A percentile compares a stretch with the other conserved stretches of the same genome.
Conservation (phyloP, 2,329 filamentous ascomycete genomes). For the Neofusicoccum ribis region DNA sequence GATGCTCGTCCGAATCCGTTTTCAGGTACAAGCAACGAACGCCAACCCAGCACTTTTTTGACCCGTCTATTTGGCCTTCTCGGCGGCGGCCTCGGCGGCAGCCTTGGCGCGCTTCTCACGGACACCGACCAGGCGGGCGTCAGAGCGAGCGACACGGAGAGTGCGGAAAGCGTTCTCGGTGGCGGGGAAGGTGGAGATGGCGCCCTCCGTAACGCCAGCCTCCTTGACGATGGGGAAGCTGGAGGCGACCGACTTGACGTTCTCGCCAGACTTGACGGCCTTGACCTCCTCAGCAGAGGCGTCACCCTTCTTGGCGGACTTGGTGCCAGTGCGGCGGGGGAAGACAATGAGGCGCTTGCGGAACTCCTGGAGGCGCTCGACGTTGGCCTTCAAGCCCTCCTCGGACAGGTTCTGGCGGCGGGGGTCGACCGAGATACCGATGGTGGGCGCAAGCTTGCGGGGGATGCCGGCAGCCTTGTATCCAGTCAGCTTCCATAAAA, state of each 20-base stretch:
- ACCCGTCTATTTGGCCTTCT: constrained; percentile 74
- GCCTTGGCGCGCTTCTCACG: constrained; percentile 93
- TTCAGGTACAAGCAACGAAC: constrained; percentile 18
- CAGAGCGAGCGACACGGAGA: constrained; percentile 80
- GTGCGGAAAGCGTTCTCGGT: constrained; percentile 86
- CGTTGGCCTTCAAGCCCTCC: constrained; percentile 92
- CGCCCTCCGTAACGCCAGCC: constrained; percentile 75
- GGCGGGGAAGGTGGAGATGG: constrained; percentile 67
- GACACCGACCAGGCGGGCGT: constrained; percentile 76
- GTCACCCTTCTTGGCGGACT: constrained; percentile 85
- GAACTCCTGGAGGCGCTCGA: constrained; percentile 98
- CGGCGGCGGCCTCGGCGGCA: constrained; percentile 76
- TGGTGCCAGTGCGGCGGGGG: constrained; percentile 82
- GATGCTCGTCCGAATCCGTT: constrained; percentile 18
- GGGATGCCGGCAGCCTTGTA: constrained; percentile 87
- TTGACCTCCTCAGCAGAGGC: constrained; percentile 80
- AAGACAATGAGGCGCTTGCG: constrained; percentile 94
- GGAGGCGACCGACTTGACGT: constrained; percentile 54
- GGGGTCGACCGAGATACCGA: constrained; percentile 95
- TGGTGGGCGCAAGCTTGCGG: constrained; percentile 89
- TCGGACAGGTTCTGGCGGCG: constrained; percentile 97
- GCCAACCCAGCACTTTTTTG: constrained; percentile 21
- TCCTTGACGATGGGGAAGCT: constrained; percentile 73
- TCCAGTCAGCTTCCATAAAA: constrained; percentile 1
- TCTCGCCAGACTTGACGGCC: constrained; percentile 59